Conservation (phyloP, 2,329 filamentous ascomycete genomes). For the Fusarium abutilonis region DNA sequence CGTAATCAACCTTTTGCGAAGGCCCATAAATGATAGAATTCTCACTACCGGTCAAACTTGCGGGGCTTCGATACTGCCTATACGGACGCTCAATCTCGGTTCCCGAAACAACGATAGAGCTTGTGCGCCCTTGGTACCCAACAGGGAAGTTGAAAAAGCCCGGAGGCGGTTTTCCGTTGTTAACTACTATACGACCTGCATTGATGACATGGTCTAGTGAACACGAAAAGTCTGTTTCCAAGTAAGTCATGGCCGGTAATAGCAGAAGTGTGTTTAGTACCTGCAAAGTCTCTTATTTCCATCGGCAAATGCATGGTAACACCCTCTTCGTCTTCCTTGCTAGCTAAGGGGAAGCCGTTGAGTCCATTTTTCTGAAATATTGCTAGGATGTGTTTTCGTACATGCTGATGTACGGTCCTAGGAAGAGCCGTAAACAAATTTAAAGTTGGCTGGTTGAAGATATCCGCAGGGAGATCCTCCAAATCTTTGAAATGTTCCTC, state of each 20-base stretch:
- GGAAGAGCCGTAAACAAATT: constrained; percentile 24
- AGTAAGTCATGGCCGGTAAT: not conserved
- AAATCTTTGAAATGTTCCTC: constrained; percentile 44
- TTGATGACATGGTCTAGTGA: constrained; percentile 64
- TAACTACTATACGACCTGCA: constrained; percentile 55
- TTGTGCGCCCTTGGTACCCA: constrained; percentile 65
- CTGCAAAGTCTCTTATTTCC: constrained; percentile 62
- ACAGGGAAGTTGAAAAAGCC: constrained; percentile 60
- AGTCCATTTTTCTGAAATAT: not conserved
- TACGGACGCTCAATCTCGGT: constrained; percentile 58
- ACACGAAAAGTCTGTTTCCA: constrained; percentile 66
- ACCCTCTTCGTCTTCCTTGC: constrained; percentile 25
- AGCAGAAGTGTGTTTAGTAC: not conserved
- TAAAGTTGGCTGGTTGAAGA: constrained; percentile 6
- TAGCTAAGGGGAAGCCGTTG: constrained; percentile 8
- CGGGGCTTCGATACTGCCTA: constrained; percentile 53
- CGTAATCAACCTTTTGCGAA: constrained; percentile 53
- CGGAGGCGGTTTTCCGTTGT: constrained; percentile 53
- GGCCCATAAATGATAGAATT: constrained; percentile 42
- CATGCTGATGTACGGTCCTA: not conserved
- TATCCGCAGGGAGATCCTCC: constrained; percentile 30
- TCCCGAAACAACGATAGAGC: constrained; percentile 61
- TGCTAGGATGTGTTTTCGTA: constrained; percentile 7
- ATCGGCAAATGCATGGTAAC: constrained; percentile 63
- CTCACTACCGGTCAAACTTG: constrained; percentile 14